These are phyloP conservation scores for Arthrobotrys iridis DNA, from an alignment of 2,329 filamentous ascomycete species.

Conservation along the genomic window DNA sequence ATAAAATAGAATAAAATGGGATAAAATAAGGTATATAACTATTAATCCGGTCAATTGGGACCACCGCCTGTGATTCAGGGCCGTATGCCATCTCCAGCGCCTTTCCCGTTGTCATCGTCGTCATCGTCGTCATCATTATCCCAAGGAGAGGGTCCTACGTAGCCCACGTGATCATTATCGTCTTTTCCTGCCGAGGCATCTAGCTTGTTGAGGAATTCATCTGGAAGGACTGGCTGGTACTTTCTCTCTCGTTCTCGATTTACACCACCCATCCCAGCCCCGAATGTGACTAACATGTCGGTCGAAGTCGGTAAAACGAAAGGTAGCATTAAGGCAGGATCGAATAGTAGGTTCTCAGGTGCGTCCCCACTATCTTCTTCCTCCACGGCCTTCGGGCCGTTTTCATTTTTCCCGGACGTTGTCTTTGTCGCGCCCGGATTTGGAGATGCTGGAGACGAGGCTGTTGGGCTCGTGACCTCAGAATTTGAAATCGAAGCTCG, in stretches of 20 bases:
- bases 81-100: constrained; percentile 3
- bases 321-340: constrained; percentile 90
- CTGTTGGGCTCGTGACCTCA: constrained; percentile 63
- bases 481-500: constrained; percentile 62
- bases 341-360: constrained; percentile 80
- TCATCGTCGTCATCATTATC: constrained; percentile 47
- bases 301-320: constrained; percentile 96
- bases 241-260: constrained; percentile 92
- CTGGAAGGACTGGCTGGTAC: constrained; percentile 93
- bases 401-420: constrained; percentile 32
- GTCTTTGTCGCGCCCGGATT: constrained; percentile 58
- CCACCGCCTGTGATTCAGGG: background rate
- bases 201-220: constrained; percentile 89
- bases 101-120: constrained; percentile 3
- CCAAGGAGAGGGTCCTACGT: constrained; percentile 47
- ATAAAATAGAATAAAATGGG: too few relatives aligned
- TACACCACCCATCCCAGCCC: constrained; percentile 90
- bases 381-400: constrained; percentile 60
- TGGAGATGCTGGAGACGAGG: constrained; percentile 26
- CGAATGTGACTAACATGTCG: constrained; percentile 96
- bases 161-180: constrained; percentile 44
- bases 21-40: too few relatives aligned
- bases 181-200: constrained; percentile 66
- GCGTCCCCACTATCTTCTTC: constrained; percentile 74
- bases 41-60: too few relatives aligned